Percentiles rank a stretch among this genome's conserved stretches.
Evolutionary conservation across 2,329 filamentous ascomycete genomes (phyloP).

Genomic region (Elsinoe batatas): DNA sequence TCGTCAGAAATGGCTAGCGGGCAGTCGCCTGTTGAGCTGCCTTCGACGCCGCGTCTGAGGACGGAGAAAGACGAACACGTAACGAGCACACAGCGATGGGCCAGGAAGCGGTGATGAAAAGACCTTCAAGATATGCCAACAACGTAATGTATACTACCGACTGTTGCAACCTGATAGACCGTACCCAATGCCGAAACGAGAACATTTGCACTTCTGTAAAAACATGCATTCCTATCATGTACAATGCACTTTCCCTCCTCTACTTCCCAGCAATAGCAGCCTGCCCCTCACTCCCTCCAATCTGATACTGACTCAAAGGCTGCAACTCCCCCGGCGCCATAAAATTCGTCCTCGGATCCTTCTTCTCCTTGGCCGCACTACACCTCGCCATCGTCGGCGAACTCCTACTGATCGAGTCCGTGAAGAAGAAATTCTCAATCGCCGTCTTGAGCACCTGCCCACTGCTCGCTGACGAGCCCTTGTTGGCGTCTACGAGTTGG

Average conservation of each 20-base stretch:
- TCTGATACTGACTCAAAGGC: slow-evolving; percentile 20
- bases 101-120: too few species aligned
- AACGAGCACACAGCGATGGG: too few species aligned
- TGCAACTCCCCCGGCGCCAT: slow-evolving; percentile 39
- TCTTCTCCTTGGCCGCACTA: slow-evolving; percentile 74
- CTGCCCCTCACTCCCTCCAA: neutral
- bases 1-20: too few species aligned
- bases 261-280: slow-evolving; percentile 2
- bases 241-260: neutral
- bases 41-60: too few species aligned
- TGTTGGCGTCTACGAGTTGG: slow-evolving; percentile 93
- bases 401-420: slow-evolving; percentile 91
- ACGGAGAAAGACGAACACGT: too few species aligned
- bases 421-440: slow-evolving; percentile 97
- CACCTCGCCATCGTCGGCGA: slow-evolving; percentile 98
- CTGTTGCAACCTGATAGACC: too few species aligned
- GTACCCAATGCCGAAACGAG: neutral
- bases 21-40: too few species aligned
- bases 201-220: neutral
- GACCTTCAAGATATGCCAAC: too few species aligned
- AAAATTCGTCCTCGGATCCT: slow-evolving; percentile 42
- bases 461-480: slow-evolving; percentile 59
- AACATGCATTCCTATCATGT: slow-evolving; percentile 3
- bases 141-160: too few species aligned
- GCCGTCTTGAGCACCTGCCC: slow-evolving; percentile 70